Evolutionary conservation across 2,329 filamentous ascomycete species (phyloP).

Genomic region (Epichloe typhina): DNA sequence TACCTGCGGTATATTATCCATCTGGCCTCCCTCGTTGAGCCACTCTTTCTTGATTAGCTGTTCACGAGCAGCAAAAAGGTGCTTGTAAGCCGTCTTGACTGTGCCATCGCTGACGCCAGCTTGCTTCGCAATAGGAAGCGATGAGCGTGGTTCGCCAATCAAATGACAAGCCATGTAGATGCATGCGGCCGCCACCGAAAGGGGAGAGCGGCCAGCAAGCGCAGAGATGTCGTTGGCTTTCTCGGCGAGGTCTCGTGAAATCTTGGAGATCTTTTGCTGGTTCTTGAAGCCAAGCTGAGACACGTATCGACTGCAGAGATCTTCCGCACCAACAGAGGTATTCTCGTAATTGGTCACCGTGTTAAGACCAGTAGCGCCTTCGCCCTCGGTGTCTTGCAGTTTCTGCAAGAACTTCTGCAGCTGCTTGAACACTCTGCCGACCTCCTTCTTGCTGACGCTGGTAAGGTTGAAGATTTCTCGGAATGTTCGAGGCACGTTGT

Average conservation of each 20-base stretch:
- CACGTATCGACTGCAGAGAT: constrained; percentile 83
- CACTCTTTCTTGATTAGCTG: constrained; percentile 63
- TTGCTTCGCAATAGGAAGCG: constrained; percentile 76
- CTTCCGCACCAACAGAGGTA: constrained; percentile 67
- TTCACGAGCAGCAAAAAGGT: constrained; percentile 63
- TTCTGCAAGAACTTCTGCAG: constrained; percentile 79
- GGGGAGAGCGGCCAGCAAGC: constrained; percentile 80
- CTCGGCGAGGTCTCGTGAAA: constrained; percentile 66
- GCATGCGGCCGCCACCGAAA: constrained; percentile 87
- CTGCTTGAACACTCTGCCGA: constrained; percentile 87
- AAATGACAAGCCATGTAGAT: constrained; percentile 93
- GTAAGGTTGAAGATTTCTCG: constrained; percentile 89
- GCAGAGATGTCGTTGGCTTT: constrained; percentile 66
- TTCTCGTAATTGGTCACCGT: constrained; percentile 58
- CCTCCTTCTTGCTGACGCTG: constrained; percentile 92
- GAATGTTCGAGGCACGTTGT: constrained; percentile 77
- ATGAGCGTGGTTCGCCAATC: constrained; percentile 62
- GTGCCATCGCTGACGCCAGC: constrained; percentile 93
- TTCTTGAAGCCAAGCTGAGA: constrained; percentile 64
- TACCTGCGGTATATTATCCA: constrained; percentile 52
- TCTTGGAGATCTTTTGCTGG: constrained; percentile 61
- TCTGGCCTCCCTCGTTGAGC: constrained; percentile 58
- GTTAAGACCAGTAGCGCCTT: constrained; percentile 33
- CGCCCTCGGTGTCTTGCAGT: constrained; percentile 45
- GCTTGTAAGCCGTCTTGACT: constrained; percentile 89